A percentile compares a stretch with the other conserved stretches of the same genome.
phyloP scores from a whole-genome alignment of 768 basidiomycete species.

The Pholiota conissans region DNA sequence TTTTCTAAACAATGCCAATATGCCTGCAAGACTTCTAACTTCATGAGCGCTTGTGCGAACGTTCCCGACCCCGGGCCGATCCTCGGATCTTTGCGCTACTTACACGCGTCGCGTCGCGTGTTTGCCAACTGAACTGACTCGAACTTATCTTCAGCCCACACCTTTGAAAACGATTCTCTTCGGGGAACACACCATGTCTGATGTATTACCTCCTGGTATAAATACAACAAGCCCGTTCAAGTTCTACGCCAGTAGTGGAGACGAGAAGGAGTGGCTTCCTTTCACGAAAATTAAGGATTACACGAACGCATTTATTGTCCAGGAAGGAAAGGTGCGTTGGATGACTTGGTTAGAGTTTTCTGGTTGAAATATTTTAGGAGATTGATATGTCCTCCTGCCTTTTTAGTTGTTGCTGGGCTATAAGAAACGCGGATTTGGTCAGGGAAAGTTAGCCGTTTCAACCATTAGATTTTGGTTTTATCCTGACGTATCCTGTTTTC shows the following conservation, averaged over 20 bases:
- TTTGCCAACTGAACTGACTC: too few relatives aligned
- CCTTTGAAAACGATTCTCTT: background rate
- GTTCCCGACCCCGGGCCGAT: too few relatives aligned
- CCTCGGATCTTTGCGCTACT: background rate
- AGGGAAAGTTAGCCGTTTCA: slow-evolving; percentile 46
- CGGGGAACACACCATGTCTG: background rate
- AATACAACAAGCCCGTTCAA: slow-evolving; percentile 26
- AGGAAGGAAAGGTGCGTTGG: slow-evolving; percentile 44
- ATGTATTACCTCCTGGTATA: slow-evolving; percentile 45
- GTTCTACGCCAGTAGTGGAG: slow-evolving; percentile 36
- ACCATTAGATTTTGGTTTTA: background rate
- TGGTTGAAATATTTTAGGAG: too few relatives aligned
- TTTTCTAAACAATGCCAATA: too few relatives aligned
- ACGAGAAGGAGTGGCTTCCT: slow-evolving; percentile 47
- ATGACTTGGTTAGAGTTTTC: too few relatives aligned
- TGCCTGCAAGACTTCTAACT: too few relatives aligned
- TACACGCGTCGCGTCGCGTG: slow-evolving; percentile 5
- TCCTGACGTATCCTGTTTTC: too few relatives aligned
- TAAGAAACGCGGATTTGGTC: slow-evolving; percentile 80
- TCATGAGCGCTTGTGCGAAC: too few relatives aligned
- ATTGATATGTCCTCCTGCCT: background rate
- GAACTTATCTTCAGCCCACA: background rate
- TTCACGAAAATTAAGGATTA: slow-evolving; percentile 47
- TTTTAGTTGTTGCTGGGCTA: slow-evolving; percentile 66
- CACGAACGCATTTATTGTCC: slow-evolving; percentile 71